Evolutionary conservation across 2,329 filamentous ascomycete species (phyloP).

Genomic region (Penicillium expansum): DNA sequence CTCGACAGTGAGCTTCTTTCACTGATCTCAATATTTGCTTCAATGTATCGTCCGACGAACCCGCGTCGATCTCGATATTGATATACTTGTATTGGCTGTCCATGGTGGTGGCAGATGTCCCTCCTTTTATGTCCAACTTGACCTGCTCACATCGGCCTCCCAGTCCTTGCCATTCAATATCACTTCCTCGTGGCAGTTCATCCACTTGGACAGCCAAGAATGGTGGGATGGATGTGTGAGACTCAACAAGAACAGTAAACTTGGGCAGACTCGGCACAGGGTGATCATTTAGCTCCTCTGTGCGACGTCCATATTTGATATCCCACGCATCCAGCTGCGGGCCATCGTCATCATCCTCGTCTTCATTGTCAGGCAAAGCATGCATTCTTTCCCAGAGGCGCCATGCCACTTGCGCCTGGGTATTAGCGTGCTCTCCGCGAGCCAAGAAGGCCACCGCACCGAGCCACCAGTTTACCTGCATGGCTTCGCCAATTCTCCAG

Average conservation of each 20-base stretch:
- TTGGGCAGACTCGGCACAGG: slow-evolving; percentile 23
- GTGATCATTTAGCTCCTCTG: slow-evolving; percentile 36
- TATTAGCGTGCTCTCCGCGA: slow-evolving; percentile 30
- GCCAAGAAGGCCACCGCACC: slow-evolving; percentile 74
- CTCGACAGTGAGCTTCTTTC: slow-evolving; percentile 18
- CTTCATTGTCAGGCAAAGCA: slow-evolving; percentile 17
- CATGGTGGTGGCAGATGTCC: slow-evolving; percentile 22
- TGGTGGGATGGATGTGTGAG: slow-evolving; percentile 52
- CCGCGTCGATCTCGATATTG: slow-evolving; percentile 32
- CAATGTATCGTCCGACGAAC: slow-evolving; percentile 16
- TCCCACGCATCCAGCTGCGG: slow-evolving; percentile 49
- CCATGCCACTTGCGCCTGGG: slow-evolving; percentile 40
- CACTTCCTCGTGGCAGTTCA: slow-evolving; percentile 68
- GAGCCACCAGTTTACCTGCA: slow-evolving; percentile 71
- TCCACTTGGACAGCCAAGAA: slow-evolving; percentile 74
- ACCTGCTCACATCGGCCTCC: slow-evolving; percentile 51
- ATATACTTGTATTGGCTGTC: slow-evolving; percentile 28
- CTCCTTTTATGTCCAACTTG: slow-evolving; percentile 20
- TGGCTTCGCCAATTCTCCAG: slow-evolving; percentile 73
- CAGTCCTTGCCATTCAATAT: slow-evolving; percentile 79
- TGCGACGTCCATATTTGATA: slow-evolving; percentile 56
- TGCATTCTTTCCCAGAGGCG: slow-evolving; percentile 48
- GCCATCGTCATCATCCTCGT: slow-evolving; percentile 51
- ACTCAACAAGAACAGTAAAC: slow-evolving; percentile 27
- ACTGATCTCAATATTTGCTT: slow-evolving; percentile 25